Evolutionary conservation across 148 eudicot genomes (phyloP).

Genomic region (Suaeda aralocaspica): DNA sequence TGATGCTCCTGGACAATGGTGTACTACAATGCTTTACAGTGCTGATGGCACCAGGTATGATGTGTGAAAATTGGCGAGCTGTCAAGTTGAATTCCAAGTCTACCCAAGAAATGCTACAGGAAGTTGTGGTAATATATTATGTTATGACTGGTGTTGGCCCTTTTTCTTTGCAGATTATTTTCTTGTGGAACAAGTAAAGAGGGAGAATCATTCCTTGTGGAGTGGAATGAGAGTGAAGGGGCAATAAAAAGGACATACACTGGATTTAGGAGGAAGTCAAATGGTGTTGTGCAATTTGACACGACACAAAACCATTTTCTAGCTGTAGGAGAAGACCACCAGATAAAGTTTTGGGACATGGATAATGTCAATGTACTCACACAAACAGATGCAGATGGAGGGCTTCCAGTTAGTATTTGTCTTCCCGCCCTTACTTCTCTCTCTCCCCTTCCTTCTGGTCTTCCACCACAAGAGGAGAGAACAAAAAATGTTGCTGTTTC

Average conservation of each 20-base stretch:
- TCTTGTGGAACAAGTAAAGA: conserved; percentile 96
- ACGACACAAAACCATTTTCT: conserved; percentile 83
- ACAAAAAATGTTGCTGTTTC: not conserved
- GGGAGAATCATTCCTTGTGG: conserved; percentile 82
- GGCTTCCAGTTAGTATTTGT: conserved; percentile 61
- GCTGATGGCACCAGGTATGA: conserved; percentile 83
- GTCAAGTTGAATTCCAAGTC: not conserved
- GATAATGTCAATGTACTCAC: conserved; percentile 54
- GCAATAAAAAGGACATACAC: conserved; percentile 70
- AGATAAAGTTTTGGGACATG: conserved; percentile 95
- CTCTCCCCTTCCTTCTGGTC: too few relatives aligned
- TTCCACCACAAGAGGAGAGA: not conserved
- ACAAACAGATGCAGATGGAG: conserved; percentile 78
- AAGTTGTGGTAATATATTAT: not conserved
- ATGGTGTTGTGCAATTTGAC: conserved; percentile 82
- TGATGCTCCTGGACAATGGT: conserved; percentile 92
- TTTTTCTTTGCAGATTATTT: conserved; percentile 52
- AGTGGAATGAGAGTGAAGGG: conserved; percentile 98
- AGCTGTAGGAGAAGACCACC: conserved; percentile 88
- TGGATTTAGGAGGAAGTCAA: conserved; percentile 75
- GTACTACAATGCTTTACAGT: conserved; percentile 91
- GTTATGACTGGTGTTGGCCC: not conserved
- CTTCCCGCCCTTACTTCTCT: too few relatives aligned
- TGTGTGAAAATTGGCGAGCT: not conserved
- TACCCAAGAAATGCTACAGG: not conserved